These are phyloP conservation scores for Cordyceps javanica DNA, from an alignment of 2,329 filamentous ascomycete genomes.

Conservation along the genomic window DNA sequence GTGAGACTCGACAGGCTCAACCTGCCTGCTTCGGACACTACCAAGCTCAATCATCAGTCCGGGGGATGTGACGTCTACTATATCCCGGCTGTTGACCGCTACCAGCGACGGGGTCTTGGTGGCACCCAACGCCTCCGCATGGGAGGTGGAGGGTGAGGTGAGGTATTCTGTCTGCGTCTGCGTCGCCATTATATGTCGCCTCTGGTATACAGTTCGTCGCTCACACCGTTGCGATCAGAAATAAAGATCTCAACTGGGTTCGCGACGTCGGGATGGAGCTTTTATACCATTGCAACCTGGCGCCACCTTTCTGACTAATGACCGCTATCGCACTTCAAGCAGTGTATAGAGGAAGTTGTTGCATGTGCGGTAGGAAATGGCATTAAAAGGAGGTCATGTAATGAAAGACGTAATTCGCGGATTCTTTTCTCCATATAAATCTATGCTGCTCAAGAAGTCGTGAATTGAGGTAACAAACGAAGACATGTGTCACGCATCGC, in stretches of 20 bases:
- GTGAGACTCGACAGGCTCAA: not conserved
- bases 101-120: not conserved
- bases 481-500: not conserved
- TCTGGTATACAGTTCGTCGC: not conserved
- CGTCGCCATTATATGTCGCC: not conserved
- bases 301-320: conserved; percentile 5
- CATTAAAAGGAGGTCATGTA: too few relatives aligned
- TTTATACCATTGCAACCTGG: not conserved
- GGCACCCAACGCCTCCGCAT: not conserved
- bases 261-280: not conserved
- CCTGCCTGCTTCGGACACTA: conserved; percentile 11
- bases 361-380: too few relatives aligned
- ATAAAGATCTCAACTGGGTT: not conserved
- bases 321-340: not conserved
- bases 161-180: conserved; percentile 3
- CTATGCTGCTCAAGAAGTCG: not conserved
- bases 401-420: too few relatives aligned
- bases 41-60: conserved; percentile 7
- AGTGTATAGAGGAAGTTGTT: too few relatives aligned
- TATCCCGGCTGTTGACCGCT: not conserved
- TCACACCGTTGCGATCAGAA: not conserved
- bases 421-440: too few relatives aligned
- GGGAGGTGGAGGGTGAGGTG: not conserved
- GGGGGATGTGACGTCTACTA: not conserved
- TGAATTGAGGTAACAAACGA: too few relatives aligned